Base-by-base conservation (phyloP, 768 basidiomycete genomes). In the Tylopilus vinaceipallidus region DNA sequence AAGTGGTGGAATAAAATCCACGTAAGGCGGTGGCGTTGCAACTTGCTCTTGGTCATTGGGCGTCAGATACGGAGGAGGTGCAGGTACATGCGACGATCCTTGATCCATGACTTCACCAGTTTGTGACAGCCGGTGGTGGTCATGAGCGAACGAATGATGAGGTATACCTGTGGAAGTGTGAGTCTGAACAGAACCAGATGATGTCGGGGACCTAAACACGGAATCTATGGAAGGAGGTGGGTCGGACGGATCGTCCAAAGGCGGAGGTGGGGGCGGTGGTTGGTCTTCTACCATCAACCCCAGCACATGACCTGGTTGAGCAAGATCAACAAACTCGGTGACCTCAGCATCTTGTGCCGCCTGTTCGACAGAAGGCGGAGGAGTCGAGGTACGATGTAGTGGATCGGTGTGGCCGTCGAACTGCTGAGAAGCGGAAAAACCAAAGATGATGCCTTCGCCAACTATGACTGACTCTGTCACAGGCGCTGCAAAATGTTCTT, bases 221-320 rank as follows among this genome's bases (percentile, higher is more conserved):
- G 87, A 90, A 66, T 93, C 88, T 58, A 93, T 93, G 6, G 87
- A 88, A 12, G 91, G 91, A 5, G 91, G 91, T 19, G 90, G 91
- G 64, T 93, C 91, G 2, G 83, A 84, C 19, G 91, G 91, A 66
- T 93, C 91, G 59, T 93, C 91, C 73, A 91, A 78, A 29, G 84
- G 82, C 16, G 85, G 86, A 0, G 89, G 88, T 5, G 90, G 90
- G 0, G 90, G 91, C 0, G 87, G 89, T 1, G 76, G 82, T 73
- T 70, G 55, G 60, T 67, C 47, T 41, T 83, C 83, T 29, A 84
- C 70, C 13, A 80, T 79, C 37, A 88, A 61, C 35, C 75, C 79
- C 37, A 90, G 66, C 3, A 77, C 78, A 55, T 83, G 82, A 29
- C 82, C 75, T 22, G 82, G 73, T 50, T 79, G 78, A 47, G 71